Evolutionary conservation across 257 asterid genomes (phyloP).

Genomic region (Linderniella brevidens): DNA sequence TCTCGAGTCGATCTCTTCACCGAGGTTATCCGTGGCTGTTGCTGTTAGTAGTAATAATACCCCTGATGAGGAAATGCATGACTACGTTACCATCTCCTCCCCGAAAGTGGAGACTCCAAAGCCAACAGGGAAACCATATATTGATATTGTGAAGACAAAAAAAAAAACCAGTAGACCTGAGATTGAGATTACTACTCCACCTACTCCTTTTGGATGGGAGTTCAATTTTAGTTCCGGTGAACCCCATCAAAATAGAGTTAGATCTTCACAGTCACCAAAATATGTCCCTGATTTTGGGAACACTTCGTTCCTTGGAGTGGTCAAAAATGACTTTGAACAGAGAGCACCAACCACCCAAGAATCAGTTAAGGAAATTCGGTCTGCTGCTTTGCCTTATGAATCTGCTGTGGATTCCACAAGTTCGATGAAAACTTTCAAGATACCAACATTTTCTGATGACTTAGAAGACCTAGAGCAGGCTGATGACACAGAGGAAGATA

Average conservation of each 20-base stretch:
- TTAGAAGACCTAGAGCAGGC: conserved; percentile 28
- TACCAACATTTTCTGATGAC: conserved; percentile 18
- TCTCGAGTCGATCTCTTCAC: conserved; percentile 18
- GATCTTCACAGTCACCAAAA: conserved; percentile 21
- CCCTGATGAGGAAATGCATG: conserved; percentile 45
- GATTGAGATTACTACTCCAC: conserved; percentile 22
- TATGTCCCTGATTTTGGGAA: conserved; percentile 25
- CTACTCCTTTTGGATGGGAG: conserved; percentile 19
- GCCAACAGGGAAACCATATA: conserved; percentile 14
- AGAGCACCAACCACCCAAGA: conserved; percentile 18
- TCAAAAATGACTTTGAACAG: conserved; percentile 18
- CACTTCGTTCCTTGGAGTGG: conserved; percentile 27
- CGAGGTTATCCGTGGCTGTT: conserved; percentile 11
- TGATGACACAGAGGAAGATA: conserved; percentile 25
- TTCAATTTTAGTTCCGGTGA: conserved; percentile 22
- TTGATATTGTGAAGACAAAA: conserved; percentile 14
- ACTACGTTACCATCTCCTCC: conserved; percentile 24
- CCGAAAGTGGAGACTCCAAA: conserved; percentile 24
- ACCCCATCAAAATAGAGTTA: conserved; percentile 19
- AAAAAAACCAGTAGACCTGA: conserved; percentile 14
- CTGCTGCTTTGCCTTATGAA: conserved; percentile 19
- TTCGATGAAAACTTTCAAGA: conserved; percentile 21
- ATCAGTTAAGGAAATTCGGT: conserved; percentile 19
- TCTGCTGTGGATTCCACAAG: conserved; percentile 11
- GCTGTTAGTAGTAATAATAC: conserved; percentile 22